These are phyloP conservation scores for Bretziella fagacearum DNA, from an alignment of 2,329 filamentous ascomycete species.

Conservation along the genomic window DNA sequence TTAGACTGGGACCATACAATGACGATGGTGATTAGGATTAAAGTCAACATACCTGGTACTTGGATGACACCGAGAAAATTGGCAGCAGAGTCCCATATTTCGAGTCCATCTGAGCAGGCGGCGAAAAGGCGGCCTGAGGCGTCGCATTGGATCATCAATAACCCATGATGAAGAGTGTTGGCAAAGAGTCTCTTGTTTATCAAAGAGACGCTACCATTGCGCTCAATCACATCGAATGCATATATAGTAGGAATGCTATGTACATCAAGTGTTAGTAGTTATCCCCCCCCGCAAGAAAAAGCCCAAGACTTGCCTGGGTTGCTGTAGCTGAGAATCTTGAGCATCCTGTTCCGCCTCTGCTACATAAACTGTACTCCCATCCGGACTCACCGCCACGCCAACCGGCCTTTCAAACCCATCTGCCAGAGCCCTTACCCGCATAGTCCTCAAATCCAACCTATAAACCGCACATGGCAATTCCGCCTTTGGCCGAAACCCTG, in stretches of 20 bases:
- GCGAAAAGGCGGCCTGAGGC: conserved; percentile 31
- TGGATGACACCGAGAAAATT: conserved; percentile 29
- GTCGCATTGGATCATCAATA: conserved; percentile 21
- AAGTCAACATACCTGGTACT: conserved; percentile 21
- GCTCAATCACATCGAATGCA: conserved; percentile 22
- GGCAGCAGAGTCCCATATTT: conserved; percentile 30
- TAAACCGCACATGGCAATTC: conserved; percentile 32
- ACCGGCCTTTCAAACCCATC: conserved; percentile 32
- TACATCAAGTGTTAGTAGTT: too few relatives aligned
- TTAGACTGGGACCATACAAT: not conserved
- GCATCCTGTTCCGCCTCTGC: conserved; percentile 24
- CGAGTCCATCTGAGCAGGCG: conserved; percentile 32
- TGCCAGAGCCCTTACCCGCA: conserved; percentile 27
- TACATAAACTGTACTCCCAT: conserved; percentile 28
- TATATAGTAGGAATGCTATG: too few relatives aligned
- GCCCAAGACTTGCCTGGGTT: not conserved
- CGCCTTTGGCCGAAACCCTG: conserved; percentile 28
- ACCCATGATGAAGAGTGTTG: conserved; percentile 26
- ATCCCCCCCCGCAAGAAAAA: too few relatives aligned
- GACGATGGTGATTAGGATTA: too few relatives aligned
- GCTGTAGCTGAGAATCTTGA: not conserved
- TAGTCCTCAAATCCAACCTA: conserved; percentile 26
- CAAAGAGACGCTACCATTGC: conserved; percentile 24
- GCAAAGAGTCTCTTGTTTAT: conserved; percentile 33
- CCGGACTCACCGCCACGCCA: conserved; percentile 30